Evolutionary conservation across 345 rosid genomes (phyloP).

Genomic region (Barbarea vulgaris): DNA sequence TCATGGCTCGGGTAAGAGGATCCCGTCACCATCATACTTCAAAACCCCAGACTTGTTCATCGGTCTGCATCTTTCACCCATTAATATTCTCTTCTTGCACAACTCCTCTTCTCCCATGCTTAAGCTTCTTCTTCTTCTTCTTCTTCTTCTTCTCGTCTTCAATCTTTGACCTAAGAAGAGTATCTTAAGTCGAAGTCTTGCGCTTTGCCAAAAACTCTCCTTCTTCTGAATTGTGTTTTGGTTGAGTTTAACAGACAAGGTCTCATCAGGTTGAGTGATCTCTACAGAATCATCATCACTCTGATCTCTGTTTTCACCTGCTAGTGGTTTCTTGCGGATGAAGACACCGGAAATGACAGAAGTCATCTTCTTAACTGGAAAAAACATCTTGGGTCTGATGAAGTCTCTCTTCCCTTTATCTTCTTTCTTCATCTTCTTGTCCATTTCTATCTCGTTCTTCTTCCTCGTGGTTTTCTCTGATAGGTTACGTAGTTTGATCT

Average conservation of each 20-base stretch:
- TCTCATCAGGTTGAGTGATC: not conserved
- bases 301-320: constrained; percentile 12
- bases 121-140: constrained; percentile 19
- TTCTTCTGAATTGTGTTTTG: not conserved
- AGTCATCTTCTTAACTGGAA: constrained; percentile 36
- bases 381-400: not conserved
- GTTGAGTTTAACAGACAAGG: not conserved
- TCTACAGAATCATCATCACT: constrained; percentile 13
- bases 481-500: constrained; percentile 40
- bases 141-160: constrained; percentile 36
- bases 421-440: constrained; percentile 17
- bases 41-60: constrained; percentile 47
- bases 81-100: constrained; percentile 76
- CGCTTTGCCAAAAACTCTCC: constrained; percentile 2
- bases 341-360: constrained; percentile 41
- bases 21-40: constrained; percentile 51
- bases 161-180: constrained; percentile 31
- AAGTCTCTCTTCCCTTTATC: constrained; percentile 8
- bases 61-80: constrained; percentile 69
- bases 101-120: constrained; percentile 39
- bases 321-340: constrained; percentile 18
- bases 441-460: not conserved
- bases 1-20: constrained; percentile 50
- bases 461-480: constrained; percentile 31
- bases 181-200: constrained; percentile 31